Conservation (phyloP, 345 rosid species). For the Crucihimalaya himalaica region DNA sequence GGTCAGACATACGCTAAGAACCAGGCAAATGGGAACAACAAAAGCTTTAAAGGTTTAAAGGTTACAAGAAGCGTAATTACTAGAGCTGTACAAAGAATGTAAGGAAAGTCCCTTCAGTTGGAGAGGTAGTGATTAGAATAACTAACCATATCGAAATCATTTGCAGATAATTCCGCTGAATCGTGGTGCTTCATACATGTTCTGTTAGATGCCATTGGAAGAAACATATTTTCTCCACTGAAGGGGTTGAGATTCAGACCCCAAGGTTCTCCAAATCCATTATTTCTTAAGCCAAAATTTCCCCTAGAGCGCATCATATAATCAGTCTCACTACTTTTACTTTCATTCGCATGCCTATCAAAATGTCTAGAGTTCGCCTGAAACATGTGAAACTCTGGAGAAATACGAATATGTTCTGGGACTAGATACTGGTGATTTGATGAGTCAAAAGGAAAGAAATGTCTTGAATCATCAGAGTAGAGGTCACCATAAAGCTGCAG, state of each 20-base stretch:
- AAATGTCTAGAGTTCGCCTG: constrained; percentile 37
- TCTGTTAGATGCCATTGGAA: constrained; percentile 39
- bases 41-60: background rate
- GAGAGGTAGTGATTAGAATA: constrained; percentile 24
- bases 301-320: constrained; percentile 32
- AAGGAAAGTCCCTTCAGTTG: background rate
- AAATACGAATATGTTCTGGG: constrained; percentile 37
- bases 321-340: constrained; percentile 40
- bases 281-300: constrained; percentile 39
- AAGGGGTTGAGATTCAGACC: constrained; percentile 27
- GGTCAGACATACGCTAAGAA: background rate
- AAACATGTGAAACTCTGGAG: constrained; percentile 42
- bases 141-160: constrained; percentile 55
- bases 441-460: constrained; percentile 37
- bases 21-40: constrained; percentile 1
- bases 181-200: constrained; percentile 20
- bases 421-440: constrained; percentile 41
- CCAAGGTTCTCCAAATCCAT: constrained; percentile 36
- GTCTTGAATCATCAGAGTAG: constrained; percentile 41
- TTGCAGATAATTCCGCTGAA: constrained; percentile 41
- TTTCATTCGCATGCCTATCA: constrained; percentile 41
- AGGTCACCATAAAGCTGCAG: constrained; percentile 39
- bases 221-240: constrained; percentile 44
- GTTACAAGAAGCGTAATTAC: background rate
- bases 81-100: background rate